Percentiles rank a stretch among this genome's conserved stretches.
Evolutionary conservation across 2,329 filamentous ascomycete species (phyloP).

Genomic region (Fusarium duplospermum): DNA sequence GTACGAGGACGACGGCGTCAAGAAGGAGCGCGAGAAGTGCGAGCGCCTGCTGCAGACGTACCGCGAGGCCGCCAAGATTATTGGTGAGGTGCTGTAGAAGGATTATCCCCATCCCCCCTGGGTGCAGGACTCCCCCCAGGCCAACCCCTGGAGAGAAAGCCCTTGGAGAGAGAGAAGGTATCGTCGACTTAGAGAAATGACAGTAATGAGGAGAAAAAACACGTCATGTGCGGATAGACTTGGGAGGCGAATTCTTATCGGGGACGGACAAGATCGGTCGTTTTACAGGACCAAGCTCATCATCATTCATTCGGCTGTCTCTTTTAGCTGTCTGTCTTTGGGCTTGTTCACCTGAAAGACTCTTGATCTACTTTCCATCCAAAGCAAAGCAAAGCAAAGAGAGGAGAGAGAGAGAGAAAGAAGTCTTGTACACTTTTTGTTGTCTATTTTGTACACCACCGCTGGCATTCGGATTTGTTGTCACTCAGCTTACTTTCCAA

Average conservation of each 20-base stretch:
- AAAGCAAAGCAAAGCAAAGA: conserved; percentile 4
- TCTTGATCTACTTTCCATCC: conserved; percentile 17
- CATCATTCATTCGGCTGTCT: neutral
- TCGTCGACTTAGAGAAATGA: conserved; percentile 29
- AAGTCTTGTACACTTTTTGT: conserved; percentile 39
- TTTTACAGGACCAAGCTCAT: conserved; percentile 2
- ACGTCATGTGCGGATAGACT: conserved; percentile 34
- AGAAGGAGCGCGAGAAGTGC: conserved; percentile 98
- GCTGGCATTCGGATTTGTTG: conserved; percentile 40
- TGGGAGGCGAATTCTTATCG: conserved; percentile 22
- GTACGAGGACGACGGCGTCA: conserved; percentile 97
- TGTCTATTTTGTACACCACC: conserved; percentile 45
- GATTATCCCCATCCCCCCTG: conserved; percentile 69
- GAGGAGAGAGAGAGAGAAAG: conserved; percentile 25
- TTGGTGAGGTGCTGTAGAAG: conserved; percentile 91
- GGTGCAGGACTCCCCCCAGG: neutral
- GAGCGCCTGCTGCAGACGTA: conserved; percentile 96
- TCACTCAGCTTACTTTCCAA: conserved; percentile 36
- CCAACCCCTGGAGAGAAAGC: conserved; percentile 20
- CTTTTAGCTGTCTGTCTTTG: neutral
- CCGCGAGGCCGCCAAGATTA: conserved; percentile 97
- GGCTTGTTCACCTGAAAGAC: neutral
- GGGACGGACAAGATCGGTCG: conserved; percentile 29
- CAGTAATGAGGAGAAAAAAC: conserved; percentile 35
- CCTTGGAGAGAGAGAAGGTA: conserved; percentile 20